phyloP scores from a whole-genome alignment of 371 early-diverging fungal species.

The Actinomortierella wolfii region DNA sequence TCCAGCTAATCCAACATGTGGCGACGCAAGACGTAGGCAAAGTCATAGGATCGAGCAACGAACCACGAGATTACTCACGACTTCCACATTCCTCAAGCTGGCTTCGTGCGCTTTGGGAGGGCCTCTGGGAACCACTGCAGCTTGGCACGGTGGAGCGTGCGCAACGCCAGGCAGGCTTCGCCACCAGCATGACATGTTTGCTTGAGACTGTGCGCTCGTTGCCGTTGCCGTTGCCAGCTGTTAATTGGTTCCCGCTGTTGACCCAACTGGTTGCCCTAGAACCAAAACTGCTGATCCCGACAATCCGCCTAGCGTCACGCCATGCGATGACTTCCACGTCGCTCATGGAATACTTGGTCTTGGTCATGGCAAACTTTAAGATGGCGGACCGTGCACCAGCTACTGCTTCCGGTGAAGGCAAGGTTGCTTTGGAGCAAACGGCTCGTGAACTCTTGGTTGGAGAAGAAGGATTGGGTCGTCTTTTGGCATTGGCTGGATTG shows the following conservation, averaged over 20 bases:
- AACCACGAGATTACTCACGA: conserved; percentile 56
- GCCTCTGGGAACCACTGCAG: conserved; percentile 39
- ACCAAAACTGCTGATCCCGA: conserved; percentile 15
- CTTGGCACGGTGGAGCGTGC: conserved; percentile 36
- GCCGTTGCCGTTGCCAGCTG: conserved; percentile 60
- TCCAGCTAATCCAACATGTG: conserved; percentile 21
- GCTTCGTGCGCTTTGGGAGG: conserved; percentile 54
- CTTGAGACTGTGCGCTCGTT: conserved; percentile 31
- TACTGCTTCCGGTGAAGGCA: conserved; percentile 1
- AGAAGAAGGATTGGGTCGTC: conserved; percentile 52
- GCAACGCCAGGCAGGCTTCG: conserved; percentile 11
- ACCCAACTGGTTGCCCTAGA: conserved; percentile 44
- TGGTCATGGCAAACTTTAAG: conserved; percentile 31
- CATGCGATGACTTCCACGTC: conserved; percentile 63
- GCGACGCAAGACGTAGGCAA: conserved; percentile 29
- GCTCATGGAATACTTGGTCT: conserved; percentile 56
- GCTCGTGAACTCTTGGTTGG: conserved; percentile 41
- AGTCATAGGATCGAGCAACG: conserved; percentile 47
- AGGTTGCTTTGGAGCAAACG: not conserved
- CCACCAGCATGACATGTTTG: conserved; percentile 14
- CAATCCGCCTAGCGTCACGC: conserved; percentile 52
- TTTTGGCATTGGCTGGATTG: conserved; percentile 54
- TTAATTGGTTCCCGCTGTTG: conserved; percentile 61
- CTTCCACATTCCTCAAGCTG: conserved; percentile 57
- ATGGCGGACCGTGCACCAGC: not conserved